These are phyloP conservation scores for Tulasnella sp. DNA, from an alignment of 768 basidiomycete species.

Conservation along the genomic window DNA sequence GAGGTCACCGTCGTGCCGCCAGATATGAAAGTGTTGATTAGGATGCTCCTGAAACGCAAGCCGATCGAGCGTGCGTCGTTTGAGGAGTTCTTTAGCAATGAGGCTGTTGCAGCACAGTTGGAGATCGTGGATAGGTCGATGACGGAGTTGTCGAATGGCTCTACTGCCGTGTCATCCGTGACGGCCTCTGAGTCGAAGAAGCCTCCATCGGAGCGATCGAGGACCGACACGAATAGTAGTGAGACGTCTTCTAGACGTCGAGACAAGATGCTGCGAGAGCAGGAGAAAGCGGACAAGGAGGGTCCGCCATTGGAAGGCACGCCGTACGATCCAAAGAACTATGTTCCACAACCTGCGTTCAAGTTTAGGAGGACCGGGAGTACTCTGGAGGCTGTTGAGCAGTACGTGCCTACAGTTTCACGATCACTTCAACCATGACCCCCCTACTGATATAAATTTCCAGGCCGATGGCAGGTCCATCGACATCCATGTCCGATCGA, in stretches of 20 bases:
- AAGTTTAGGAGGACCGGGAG: constrained; percentile 10
- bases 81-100: constrained; percentile 83
- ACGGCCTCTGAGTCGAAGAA: constrained; percentile 16
- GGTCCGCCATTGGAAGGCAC: constrained; percentile 10
- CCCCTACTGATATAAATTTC: neutral
- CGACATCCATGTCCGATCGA: constrained; percentile 14
- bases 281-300: constrained; percentile 2
- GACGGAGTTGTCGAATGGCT: constrained; percentile 14
- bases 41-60: constrained; percentile 68
- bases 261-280: neutral
- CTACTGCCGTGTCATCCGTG: neutral
- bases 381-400: neutral
- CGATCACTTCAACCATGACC: neutral
- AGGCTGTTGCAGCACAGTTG: constrained; percentile 55
- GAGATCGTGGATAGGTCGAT: constrained; percentile 52
- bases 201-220: constrained; percentile 15
- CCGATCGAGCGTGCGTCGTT: constrained; percentile 80
- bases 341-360: constrained; percentile 10
- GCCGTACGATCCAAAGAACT: constrained; percentile 12
- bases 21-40: constrained; percentile 84
- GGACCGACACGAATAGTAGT: constrained; percentile 20
- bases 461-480: constrained; percentile 6
- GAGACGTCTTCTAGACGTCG: neutral
- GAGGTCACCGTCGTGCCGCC: constrained; percentile 47
- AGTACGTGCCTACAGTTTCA: neutral